Evolutionary conservation across 2,329 filamentous ascomycete genomes (phyloP), one percentile per base, ranked within the genome.

Genomic region (Mycosphaerelloides madeirae): DNA sequence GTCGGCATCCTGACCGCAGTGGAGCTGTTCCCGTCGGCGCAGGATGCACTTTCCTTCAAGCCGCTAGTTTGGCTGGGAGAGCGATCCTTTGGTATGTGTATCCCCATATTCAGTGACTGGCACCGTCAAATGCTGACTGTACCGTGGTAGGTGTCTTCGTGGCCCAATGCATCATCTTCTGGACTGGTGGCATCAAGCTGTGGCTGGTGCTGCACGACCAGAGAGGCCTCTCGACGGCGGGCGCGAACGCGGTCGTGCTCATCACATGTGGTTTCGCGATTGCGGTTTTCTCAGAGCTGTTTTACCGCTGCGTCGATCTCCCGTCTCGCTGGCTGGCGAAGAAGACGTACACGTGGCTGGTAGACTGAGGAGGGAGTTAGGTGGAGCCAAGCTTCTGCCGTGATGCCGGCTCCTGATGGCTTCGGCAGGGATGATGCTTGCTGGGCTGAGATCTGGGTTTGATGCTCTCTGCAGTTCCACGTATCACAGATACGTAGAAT

Each of bases 111-210:
- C 22, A 9, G 1, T 32, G 13, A 14, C 19, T 12, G 34, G 3
- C 13, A 31, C 22, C 19, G 36, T 48, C 49, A 39, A 25, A 52
- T 22, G 6, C 18, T 38, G 35, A 38, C 20, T 13, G 16, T 13
- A 9, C 1, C 20, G 5, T 20, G 8, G 4, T 14, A 62, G 59
- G 59, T 29, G 48, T 61, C 13, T 62, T 60, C 42, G 43, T 56
- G 3, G 57, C 55, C 0, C 57, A 59, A 20, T 54, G 50, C 32
- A 52, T 61, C 12, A 36, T 61, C 32, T 57, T 61, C 45, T 63
- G 56, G 52, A 59, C 56, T 1, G 54, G 45, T 3, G 58, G 60
- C 18, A 59, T 61, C 40, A 58, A 60, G 38, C 47, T 63, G 2
- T 63, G 49, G 49, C 45, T 63, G 2, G 46, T 46, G 29, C 49